These are phyloP conservation scores for Ilyonectria mors-panacis DNA, from an alignment of 2,329 filamentous ascomycete genomes.

Conservation along the genomic window DNA sequence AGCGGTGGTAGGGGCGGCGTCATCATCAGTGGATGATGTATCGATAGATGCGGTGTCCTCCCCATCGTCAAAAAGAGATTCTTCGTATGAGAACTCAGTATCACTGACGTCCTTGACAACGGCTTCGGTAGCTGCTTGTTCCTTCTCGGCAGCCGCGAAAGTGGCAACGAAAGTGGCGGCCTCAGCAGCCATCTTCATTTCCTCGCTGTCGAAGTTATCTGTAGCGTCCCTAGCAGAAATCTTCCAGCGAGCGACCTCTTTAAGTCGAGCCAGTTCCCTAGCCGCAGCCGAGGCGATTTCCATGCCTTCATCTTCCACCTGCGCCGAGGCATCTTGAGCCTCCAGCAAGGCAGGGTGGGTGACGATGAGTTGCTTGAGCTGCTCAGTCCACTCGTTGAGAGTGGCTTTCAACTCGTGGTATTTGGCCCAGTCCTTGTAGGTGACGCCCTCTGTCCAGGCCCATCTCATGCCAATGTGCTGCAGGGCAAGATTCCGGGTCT, in stretches of 20 bases:
- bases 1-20: conserved; percentile 26
- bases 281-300: conserved; percentile 82
- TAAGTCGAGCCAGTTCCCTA: conserved; percentile 83
- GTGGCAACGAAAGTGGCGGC: conserved; percentile 41
- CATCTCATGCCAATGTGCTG: conserved; percentile 95
- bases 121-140: conserved; percentile 43
- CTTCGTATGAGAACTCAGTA: conserved; percentile 48
- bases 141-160: conserved; percentile 38
- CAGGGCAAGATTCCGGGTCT: conserved; percentile 85
- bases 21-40: conserved; percentile 29
- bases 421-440: conserved; percentile 97
- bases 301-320: conserved; percentile 86
- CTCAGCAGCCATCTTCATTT: conserved; percentile 71
- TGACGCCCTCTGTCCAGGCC: conserved; percentile 96
- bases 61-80: conserved; percentile 41
- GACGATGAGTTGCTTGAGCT: conserved; percentile 83
- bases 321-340: conserved; percentile 77
- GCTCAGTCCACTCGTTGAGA: conserved; percentile 87
- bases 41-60: conserved; percentile 35
- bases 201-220: conserved; percentile 83
- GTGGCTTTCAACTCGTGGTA: conserved; percentile 90
- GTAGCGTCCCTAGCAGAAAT: conserved; percentile 80
- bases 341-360: conserved; percentile 79
- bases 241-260: conserved; percentile 89
- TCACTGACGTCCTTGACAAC: conserved; percentile 44